Evolutionary conservation across 371 early-diverging fungal species (phyloP), one percentile per base, ranked within the genome.

Genomic region (Mortierella sp.): DNA sequence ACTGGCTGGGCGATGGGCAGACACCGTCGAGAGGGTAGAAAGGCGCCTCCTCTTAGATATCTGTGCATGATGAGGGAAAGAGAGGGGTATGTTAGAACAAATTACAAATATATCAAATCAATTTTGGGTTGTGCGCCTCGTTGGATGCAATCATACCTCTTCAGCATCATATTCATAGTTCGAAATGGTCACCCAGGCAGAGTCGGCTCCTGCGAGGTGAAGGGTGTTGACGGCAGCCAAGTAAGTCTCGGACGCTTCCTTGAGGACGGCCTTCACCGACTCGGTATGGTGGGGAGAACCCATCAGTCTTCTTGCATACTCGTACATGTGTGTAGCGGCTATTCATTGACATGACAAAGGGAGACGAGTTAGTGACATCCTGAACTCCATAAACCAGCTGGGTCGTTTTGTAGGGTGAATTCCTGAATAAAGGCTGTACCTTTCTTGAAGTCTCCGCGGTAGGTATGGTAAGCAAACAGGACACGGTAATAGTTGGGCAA

Each of bases 211-310:
- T 2, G 75, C 64, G 4, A 78, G 45, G 31, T 82, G 73, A 16
- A 82, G 75, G 19, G 79, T 69, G 45, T 82, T 82, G 63, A 82
- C 78, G 22, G 83, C 74, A 2, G 75, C 70, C 44, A 82, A n/a
- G 64, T 74, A 78, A 4, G 83, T 63, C 1, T 53, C 39, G 3
- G 72, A 65, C 0, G 72, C 75, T 26, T 74, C 79, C 1, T 48
- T 39, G 48, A 74, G 65, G 13, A 77, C 64, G 4, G 37, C 26
- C 13, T 55, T 40, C 31, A 69, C 72, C 0, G 68, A 66, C 14
- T 80, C 81, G 11, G 71, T 39, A 2, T 63, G n/a, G 31, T 73
- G 65, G 4, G 71, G 52, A 10, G 66, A 37, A 41, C 65, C 65
- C 24, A 65, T 63, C 52, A 82, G n/a, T 66, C 75, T 50, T 26